Base-by-base conservation (phyloP, 257 asterid genomes). In the Solanum chmielewskii region DNA sequence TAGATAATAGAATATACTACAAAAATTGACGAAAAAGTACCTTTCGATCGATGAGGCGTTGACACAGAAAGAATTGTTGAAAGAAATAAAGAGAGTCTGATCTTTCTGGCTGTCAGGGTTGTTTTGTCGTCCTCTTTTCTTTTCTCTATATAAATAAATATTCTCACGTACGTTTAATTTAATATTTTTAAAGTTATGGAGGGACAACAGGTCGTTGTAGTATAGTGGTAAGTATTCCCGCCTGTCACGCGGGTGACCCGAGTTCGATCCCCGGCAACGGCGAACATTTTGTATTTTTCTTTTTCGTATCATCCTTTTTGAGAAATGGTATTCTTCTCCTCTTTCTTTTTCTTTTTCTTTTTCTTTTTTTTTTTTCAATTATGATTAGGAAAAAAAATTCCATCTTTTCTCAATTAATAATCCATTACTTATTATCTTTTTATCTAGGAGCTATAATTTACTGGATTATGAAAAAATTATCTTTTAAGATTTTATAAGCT, bases 211-310 rank as follows among this genome's bases (percentile, higher is more conserved):
- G 64, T 56, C 64, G 64, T 49, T 3, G 98, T 96, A 96, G 98
- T 94, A 93, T 94, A 96, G 99, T 95, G 98, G 98, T 95, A 13
- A 96, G 99, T 96, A 95, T 96, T 90, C 96, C 95, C 94, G 95
- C 99, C 98, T 96, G 98, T 95, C 97, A 95, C 96, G 97, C 98
- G 96, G 96, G 97, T 87, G 98, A 96, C 99, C 96, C 96, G 96
- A 96, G 98, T 94, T 96, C 97, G 98, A 95, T 95, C 98, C 97
- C 98, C 97, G 96, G 97, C 98, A 94, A 89, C 96, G 97, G 98
- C 95, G 93, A 0, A 5, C 6, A 35, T 37, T 1, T 49, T 5
- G 60, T 52, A 52, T 6, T 52, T 52, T 2, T 8, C 7, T 16
- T 10, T 52, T 52, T 1, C 62, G 1, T 52, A 52, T 16, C 62